These are phyloP conservation scores for Nothopassalora personata DNA, from an alignment of 2,329 filamentous ascomycete species.

Conservation along the genomic window DNA sequence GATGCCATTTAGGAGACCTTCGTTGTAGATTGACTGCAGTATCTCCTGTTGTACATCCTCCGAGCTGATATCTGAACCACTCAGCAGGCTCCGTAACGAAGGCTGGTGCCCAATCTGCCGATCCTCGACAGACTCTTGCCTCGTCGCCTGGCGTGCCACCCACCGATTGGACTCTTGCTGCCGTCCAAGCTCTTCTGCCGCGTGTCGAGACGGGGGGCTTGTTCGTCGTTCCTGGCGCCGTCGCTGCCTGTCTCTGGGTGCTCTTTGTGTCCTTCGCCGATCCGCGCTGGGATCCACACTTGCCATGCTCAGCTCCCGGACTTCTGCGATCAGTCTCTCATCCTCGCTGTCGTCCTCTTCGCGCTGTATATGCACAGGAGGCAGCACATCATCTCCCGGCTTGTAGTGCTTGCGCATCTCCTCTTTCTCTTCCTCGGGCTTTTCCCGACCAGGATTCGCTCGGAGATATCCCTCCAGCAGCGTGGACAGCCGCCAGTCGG, in stretches of 20 bases:
- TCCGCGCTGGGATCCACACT: constrained; percentile 48
- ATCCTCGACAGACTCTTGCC: constrained; percentile 21
- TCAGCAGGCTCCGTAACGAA: constrained; percentile 78
- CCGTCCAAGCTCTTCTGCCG: constrained; percentile 6
- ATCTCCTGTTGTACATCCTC: constrained; percentile 82
- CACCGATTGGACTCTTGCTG: constrained; percentile 11
- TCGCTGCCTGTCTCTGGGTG: constrained; percentile 12
- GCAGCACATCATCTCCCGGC: constrained; percentile 75
- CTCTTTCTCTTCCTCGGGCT: constrained; percentile 65
- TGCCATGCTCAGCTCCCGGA: constrained; percentile 66
- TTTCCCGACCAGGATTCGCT: constrained; percentile 70
- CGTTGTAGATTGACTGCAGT: constrained; percentile 78
- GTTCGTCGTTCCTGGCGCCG: constrained; percentile 12
- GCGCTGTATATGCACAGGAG: constrained; percentile 53
- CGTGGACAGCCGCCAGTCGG: constrained; percentile 85
- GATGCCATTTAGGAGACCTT: constrained; percentile 80
- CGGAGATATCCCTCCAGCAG: constrained; percentile 82
- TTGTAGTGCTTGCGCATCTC: constrained; percentile 73
- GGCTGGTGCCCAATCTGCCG: constrained; percentile 74
- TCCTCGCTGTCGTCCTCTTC: constrained; percentile 53
- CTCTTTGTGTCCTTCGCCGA: constrained; percentile 21
- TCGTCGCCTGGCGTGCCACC: constrained; percentile 6
- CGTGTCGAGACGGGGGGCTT: constrained; percentile 5
- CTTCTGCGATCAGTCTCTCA: constrained; percentile 62
- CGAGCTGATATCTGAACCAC: constrained; percentile 69